Evolutionary conservation across 1,139 yeast species (phyloP).

Genomic region (Yamadazyma friedrichii): DNA sequence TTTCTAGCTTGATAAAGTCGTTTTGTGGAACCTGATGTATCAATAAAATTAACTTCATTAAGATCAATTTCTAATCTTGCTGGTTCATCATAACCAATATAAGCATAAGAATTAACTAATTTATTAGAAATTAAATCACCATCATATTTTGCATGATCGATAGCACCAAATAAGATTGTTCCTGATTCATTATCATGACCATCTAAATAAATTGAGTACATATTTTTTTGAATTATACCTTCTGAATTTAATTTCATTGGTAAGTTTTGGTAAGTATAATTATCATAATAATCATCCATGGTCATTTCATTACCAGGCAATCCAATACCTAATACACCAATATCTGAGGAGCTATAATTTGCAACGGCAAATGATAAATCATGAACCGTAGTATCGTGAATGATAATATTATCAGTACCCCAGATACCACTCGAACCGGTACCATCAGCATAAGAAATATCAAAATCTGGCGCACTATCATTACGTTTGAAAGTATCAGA

Average conservation of each 20-base stretch:
- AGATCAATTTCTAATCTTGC: slow-evolving; percentile 27
- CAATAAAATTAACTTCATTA: slow-evolving; percentile 14
- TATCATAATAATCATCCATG: slow-evolving; percentile 26
- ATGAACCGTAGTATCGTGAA: slow-evolving; percentile 43
- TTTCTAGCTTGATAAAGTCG: slow-evolving; percentile 4
- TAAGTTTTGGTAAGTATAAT: slow-evolving; percentile 20
- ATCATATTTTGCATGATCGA: slow-evolving; percentile 26
- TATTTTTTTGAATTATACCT: slow-evolving; percentile 23
- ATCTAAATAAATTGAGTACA: slow-evolving; percentile 23
- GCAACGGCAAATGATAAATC: slow-evolving; percentile 51
- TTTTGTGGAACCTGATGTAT: slow-evolving; percentile 5
- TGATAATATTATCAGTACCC: slow-evolving; percentile 47
- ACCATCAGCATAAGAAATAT: slow-evolving; percentile 36
- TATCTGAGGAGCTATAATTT: slow-evolving; percentile 36
- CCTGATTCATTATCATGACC: slow-evolving; percentile 11
- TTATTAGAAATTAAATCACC: slow-evolving; percentile 38
- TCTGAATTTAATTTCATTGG: slow-evolving; percentile 24
- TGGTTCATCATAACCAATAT: slow-evolving; percentile 16
- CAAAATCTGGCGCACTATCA: slow-evolving; percentile 1
- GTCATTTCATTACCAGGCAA: slow-evolving; percentile 37
- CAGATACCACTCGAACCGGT: slow-evolving; percentile 3
- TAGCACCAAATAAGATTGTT: slow-evolving; percentile 20
- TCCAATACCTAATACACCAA: slow-evolving; percentile 58
- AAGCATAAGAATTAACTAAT: slow-evolving; percentile 21
- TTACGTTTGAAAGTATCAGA: slow-evolving; percentile 3